Evolutionary conservation across 176 grass and related monocot species (phyloP), one percentile per base, ranked within the genome.

Genomic region (Guadua angustifolia): DNA sequence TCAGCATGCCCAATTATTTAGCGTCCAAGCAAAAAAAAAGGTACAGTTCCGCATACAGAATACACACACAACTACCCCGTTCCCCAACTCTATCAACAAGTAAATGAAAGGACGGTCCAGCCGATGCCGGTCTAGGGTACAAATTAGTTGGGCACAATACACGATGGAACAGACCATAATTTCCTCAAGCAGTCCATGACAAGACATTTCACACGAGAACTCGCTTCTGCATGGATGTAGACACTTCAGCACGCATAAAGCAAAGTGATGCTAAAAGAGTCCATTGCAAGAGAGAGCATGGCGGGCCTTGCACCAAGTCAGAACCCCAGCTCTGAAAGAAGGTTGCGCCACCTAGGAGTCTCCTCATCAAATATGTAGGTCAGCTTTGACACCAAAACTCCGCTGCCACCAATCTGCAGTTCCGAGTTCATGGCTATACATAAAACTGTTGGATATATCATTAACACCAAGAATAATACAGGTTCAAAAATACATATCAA

Each of bases 341-440:
- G 89, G 14, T 85, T 85, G 77, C 91, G 89, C 96, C 96, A 94
- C 76, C 93, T 99, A 38, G 93, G 89, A 25, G 96, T 95, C 71
- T 99, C 96, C 85, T 99, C 96, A 16, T 95, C 93, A 79, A 99
- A 94, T 79, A 95, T 99, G 70, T 99, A 99, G 18, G 93, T 99
- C 64, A 94, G 77, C 52, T 95, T 91, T 45, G 96, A 92, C 43
- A 99, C 96, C 89, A 99, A 87, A 29, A 99, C 96, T 35, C 96
- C 96, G 5, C 96, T 95, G 13, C 96, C 93, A 61, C 96, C 96
- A 83, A 99, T 62, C 91, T 94, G 73, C 38, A 75, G 51, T 79
- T 70, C 25, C 47, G 18, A 78, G 60, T 69, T 47, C 62, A 85
- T 11, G 12, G 16, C 21, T 68, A 38, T 3, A 59, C 0, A 9